Evolutionary conservation across 2,329 filamentous ascomycete species (phyloP).

Genomic region (Hypoxylon sp.): DNA sequence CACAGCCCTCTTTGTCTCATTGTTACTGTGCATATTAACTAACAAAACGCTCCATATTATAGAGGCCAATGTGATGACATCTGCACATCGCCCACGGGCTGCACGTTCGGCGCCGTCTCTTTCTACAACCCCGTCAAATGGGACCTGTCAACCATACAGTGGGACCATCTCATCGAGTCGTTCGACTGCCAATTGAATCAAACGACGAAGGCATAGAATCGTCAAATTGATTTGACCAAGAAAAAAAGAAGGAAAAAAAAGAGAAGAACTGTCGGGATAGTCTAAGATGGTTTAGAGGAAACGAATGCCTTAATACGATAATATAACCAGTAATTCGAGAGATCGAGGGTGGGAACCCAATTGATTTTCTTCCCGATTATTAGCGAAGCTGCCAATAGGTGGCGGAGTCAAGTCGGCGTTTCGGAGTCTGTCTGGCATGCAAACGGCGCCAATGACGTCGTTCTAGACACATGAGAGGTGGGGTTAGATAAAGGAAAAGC

Average conservation of each 20-base stretch:
- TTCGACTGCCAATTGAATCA: slow-evolving; percentile 57
- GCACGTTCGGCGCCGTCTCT: slow-evolving; percentile 65
- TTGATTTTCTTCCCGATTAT: slow-evolving; percentile 16
- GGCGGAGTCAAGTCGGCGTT: slow-evolving; percentile 46
- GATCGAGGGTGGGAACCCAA: slow-evolving; percentile 2
- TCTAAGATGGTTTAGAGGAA: slow-evolving; percentile 15
- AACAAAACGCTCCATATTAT: slow-evolving; percentile 32
- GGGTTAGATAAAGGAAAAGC: slow-evolving; percentile 39
- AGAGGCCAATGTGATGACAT: slow-evolving; percentile 58
- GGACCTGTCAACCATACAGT: slow-evolving; percentile 62
- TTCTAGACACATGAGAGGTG: slow-evolving; percentile 36
- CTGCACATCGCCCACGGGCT: slow-evolving; percentile 67
- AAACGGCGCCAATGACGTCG: slow-evolving; percentile 43
- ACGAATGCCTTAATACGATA: slow-evolving; percentile 13
- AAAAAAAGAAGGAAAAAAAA: too few species aligned
- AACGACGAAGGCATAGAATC: slow-evolving; percentile 42
- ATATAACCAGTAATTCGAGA: slow-evolving; percentile 1
- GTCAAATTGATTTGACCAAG: slow-evolving; percentile 5
- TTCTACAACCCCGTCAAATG: slow-evolving; percentile 64
- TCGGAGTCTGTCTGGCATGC: slow-evolving; percentile 46
- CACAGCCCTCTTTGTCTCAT: slow-evolving; percentile 3
- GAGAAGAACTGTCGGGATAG: background rate
- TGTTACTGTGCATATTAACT: slow-evolving; percentile 9
- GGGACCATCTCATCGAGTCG: slow-evolving; percentile 59
- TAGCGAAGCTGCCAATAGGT: slow-evolving; percentile 10